phyloP scores from a whole-genome alignment of 1,139 yeast genomes.

The Kluyveromyces sp. region DNA sequence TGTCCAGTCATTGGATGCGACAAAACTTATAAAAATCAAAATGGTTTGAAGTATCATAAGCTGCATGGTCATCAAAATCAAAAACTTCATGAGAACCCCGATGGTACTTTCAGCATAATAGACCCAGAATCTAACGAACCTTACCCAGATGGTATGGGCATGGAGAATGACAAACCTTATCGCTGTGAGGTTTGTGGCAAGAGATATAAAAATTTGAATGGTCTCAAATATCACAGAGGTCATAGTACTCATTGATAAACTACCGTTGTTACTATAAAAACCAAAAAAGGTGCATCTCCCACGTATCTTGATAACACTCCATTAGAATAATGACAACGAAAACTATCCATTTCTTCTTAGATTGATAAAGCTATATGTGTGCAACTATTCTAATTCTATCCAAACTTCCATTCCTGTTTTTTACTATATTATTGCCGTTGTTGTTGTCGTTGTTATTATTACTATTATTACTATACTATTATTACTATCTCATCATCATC shows the following conservation, averaged over 20 bases:
- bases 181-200: conserved; percentile 98
- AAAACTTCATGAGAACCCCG: conserved; percentile 80
- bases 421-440: too few relatives aligned
- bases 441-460: too few relatives aligned
- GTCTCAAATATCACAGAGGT: conserved; percentile 93
- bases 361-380: too few relatives aligned
- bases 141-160: conserved; percentile 83
- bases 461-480: too few relatives aligned
- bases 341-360: too few relatives aligned
- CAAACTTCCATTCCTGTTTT: too few relatives aligned
- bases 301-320: too few relatives aligned
- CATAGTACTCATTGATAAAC: conserved; percentile 77
- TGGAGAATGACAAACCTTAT: conserved; percentile 97
- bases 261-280: not conserved
- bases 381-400: too few relatives aligned
- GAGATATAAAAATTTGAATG: conserved; percentile 90
- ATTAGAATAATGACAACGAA: too few relatives aligned
- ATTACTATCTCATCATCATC: too few relatives aligned
- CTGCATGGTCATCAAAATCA: conserved; percentile 97
- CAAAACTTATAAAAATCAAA: conserved; percentile 93
- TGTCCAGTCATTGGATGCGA: conserved; percentile 99
- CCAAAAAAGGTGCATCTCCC: not conserved
- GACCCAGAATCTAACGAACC: conserved; percentile 92
- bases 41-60: conserved; percentile 92
- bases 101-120: conserved; percentile 85